These are phyloP conservation scores for Vanrija sp. DNA, from an alignment of 1,284 basidiomycete genomes.

Conservation along the genomic window DNA sequence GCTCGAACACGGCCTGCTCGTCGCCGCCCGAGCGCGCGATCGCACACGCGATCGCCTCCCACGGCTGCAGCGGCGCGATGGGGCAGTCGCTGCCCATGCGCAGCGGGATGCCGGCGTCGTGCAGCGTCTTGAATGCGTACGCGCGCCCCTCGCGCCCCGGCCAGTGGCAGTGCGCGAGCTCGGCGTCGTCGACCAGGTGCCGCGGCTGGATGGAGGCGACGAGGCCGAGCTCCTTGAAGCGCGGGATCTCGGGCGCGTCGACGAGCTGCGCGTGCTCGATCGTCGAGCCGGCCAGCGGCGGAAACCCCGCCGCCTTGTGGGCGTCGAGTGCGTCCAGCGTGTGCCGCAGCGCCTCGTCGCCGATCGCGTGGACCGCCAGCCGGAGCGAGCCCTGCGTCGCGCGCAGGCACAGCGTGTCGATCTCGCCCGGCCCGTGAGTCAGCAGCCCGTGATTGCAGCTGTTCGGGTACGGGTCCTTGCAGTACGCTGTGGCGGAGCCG, in stretches of 20 bases:
- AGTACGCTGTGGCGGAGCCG: slow-evolving; percentile 33
- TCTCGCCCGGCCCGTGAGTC: slow-evolving; percentile 17
- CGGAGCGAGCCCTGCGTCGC: slow-evolving; percentile 21
- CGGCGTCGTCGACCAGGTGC: slow-evolving; percentile 38
- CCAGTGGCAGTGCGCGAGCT: slow-evolving; percentile 33
- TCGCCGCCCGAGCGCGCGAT: slow-evolving; percentile 11
- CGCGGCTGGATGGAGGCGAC: slow-evolving; percentile 38
- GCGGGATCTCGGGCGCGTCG: slow-evolving; percentile 23
- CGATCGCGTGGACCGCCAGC: slow-evolving; percentile 40
- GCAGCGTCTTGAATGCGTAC: slow-evolving; percentile 29
- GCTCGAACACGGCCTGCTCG: slow-evolving; percentile 8
- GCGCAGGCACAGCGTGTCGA: slow-evolving; percentile 20
- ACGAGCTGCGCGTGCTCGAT: slow-evolving; percentile 44
- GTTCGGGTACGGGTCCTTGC: slow-evolving; percentile 36
- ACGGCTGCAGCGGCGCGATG: slow-evolving; percentile 34
- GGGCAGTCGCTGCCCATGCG: slow-evolving; percentile 38
- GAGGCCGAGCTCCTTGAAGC: slow-evolving; percentile 27
- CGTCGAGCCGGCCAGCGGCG: slow-evolving; percentile 25
- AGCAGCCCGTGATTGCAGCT: slow-evolving; percentile 24
- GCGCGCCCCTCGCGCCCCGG: slow-evolving; percentile 29
- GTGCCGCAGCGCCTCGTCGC: slow-evolving; percentile 34
- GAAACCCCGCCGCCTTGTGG: slow-evolving; percentile 3
- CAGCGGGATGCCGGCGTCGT: slow-evolving; percentile 27
- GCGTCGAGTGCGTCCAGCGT: slow-evolving; percentile 22
- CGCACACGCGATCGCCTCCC: slow-evolving; percentile 37